Evolutionary conservation across 2,329 filamentous ascomycete genomes (phyloP).

Genomic region (Claviceps lovelessii): DNA sequence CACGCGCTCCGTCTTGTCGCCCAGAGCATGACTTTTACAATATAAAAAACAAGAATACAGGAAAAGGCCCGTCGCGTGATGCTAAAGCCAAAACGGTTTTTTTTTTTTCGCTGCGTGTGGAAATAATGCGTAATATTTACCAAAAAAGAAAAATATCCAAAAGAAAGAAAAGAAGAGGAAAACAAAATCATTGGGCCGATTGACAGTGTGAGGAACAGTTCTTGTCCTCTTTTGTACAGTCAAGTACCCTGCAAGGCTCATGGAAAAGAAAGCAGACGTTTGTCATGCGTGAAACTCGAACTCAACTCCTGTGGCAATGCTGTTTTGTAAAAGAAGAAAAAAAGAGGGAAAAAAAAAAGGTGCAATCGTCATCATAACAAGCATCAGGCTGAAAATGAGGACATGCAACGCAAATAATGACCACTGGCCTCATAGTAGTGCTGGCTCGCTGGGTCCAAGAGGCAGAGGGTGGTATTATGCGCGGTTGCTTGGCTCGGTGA

Average conservation of each 20-base stretch:
- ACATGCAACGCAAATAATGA: not conserved
- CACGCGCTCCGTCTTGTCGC: no score
- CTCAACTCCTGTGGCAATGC: no score
- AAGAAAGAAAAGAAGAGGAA: not conserved
- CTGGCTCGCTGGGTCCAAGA: not conserved
- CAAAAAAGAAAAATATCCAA: not conserved
- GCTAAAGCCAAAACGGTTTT: not conserved
- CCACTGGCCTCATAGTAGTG: not conserved
- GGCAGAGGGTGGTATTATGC: not conserved
- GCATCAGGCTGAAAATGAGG: not conserved
- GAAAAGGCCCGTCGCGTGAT: not conserved
- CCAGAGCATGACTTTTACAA: no score
- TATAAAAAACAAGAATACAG: no score
- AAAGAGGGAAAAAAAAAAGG: no score
- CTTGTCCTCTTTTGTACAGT: no score
- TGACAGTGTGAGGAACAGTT: no score
- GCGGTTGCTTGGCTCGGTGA: slow-evolving; percentile 4
- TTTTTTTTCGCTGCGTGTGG: not conserved
- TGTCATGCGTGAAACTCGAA: no score
- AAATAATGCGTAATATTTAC: not conserved
- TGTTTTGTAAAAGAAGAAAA: no score
- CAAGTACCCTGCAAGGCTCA: no score
- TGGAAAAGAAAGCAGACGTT: no score
- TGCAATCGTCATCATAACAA: not conserved
- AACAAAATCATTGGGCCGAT: not conserved